phyloP scores from a whole-genome alignment of 2,329 filamentous ascomycete genomes.

The Sporothrix pseudoabietina region DNA sequence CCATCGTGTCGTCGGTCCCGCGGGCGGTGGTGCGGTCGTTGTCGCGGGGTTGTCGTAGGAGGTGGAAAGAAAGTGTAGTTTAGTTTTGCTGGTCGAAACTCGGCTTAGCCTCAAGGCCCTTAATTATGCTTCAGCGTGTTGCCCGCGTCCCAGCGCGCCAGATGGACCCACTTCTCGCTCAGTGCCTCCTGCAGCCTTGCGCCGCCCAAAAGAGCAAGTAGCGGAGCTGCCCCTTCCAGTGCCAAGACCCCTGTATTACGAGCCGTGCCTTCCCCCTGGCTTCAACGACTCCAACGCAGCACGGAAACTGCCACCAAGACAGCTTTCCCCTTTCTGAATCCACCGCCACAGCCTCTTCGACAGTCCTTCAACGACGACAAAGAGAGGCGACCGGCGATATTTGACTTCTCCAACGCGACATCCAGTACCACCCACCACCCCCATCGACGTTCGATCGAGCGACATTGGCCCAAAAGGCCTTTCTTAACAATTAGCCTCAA shows the following conservation, averaged over 20 bases:
- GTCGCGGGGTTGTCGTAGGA: neutral
- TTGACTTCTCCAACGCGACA: neutral
- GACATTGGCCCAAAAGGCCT: neutral
- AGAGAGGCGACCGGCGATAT: neutral
- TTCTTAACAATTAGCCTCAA: neutral
- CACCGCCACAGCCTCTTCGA: neutral
- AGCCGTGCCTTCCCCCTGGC: constrained; percentile 9
- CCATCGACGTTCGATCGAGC: neutral
- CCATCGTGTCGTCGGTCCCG: constrained; percentile 44
- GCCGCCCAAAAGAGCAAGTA: neutral
- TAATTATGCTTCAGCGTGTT: neutral
- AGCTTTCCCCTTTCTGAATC: constrained; percentile 11
- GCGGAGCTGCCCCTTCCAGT: constrained; percentile 10
- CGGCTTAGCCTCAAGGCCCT: neutral
- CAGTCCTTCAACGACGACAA: neutral
- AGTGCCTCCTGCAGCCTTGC: constrained; percentile 2
- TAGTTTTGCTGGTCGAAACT: neutral
- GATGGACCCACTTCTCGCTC: neutral
- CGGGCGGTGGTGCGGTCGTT: neutral
- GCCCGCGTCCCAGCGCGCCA: neutral
- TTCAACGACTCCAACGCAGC: neutral
- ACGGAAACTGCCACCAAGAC: neutral
- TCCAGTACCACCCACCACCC: neutral
- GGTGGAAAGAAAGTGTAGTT: neutral
- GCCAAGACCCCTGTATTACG: constrained; percentile 19